Percentiles rank a stretch among this genome's conserved stretches.
These are phyloP conservation scores for Fusarium circinatum DNA, from an alignment of 2,329 filamentous ascomycete genomes.

Conservation along the genomic window DNA sequence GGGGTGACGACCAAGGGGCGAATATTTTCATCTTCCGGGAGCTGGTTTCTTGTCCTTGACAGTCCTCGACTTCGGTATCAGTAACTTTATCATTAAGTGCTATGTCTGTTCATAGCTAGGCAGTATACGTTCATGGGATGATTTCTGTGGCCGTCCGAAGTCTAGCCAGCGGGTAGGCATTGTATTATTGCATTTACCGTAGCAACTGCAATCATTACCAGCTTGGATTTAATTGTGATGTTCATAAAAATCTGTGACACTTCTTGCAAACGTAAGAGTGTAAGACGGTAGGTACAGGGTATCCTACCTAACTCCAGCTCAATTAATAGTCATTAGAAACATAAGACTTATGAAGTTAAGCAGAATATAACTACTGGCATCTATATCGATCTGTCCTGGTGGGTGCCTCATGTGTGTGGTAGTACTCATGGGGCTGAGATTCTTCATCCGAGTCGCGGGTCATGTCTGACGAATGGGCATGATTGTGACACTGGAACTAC, in stretches of 20 bases:
- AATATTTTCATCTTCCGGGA: not conserved
- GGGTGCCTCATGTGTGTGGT: not conserved
- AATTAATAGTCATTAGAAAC: not conserved
- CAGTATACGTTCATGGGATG: not conserved
- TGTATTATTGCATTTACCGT: not conserved
- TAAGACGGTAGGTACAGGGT: not conserved
- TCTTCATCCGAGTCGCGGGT: not conserved
- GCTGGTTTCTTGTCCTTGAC: not conserved
- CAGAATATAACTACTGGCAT: not conserved
- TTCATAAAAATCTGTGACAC: not conserved
- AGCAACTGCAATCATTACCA: not conserved
- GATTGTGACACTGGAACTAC: no score
- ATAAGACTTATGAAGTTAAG: not conserved
- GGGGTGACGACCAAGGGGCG: constrained; percentile 1
- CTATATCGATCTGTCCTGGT: not conserved
- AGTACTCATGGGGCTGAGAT: not conserved
- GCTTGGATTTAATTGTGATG: not conserved
- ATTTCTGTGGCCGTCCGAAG: not conserved
- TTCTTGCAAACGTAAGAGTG: not conserved
- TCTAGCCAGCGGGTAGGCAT: not conserved
- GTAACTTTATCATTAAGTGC: not conserved
- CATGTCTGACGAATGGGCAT: not conserved
- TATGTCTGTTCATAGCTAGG: not conserved
- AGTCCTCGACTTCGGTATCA: not conserved
- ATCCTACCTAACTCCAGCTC: not conserved